phyloP scores from a whole-genome alignment of 495 filamentous ascomycete genomes.

The Cryomyces minteri region DNA sequence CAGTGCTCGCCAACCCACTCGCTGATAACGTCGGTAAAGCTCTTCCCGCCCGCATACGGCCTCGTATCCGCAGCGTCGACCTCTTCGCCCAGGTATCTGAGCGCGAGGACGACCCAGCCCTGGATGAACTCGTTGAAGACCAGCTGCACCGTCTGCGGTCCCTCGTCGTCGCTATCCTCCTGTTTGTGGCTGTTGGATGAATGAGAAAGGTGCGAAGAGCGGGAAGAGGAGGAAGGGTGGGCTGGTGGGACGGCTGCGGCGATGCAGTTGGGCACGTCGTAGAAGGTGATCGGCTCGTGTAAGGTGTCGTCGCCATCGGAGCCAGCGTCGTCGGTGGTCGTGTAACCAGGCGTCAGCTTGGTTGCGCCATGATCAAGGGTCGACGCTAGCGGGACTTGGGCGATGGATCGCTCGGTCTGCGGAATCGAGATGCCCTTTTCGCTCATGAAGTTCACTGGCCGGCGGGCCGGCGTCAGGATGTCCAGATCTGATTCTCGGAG shows the following conservation, averaged over 20 bases:
- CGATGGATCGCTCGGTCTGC: background rate
- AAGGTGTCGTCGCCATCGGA: slow-evolving; percentile 83
- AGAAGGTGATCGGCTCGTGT: slow-evolving; percentile 55
- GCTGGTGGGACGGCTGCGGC: slow-evolving; percentile 32
- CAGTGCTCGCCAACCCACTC: slow-evolving; percentile 70
- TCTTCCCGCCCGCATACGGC: slow-evolving; percentile 43
- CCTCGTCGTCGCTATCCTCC: slow-evolving; percentile 8
- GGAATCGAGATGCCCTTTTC: slow-evolving; percentile 3
- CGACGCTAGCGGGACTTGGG: slow-evolving; percentile 7
- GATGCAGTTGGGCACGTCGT: slow-evolving; percentile 66
- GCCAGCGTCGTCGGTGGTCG: slow-evolving; percentile 69
- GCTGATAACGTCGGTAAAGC: slow-evolving; percentile 55
- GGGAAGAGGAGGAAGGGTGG: background rate
- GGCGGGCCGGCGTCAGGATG: slow-evolving; percentile 7
- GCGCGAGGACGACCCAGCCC: slow-evolving; percentile 52
- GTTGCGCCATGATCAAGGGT: slow-evolving; percentile 2
- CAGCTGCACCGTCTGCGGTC: slow-evolving; percentile 60
- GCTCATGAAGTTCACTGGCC: background rate
- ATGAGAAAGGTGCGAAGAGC: slow-evolving; percentile 2
- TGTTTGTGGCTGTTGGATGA: background rate
- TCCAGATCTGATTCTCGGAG: slow-evolving; percentile 6
- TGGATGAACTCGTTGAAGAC: slow-evolving; percentile 87
- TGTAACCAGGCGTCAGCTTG: slow-evolving; percentile 59
- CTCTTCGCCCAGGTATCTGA: slow-evolving; percentile 45
- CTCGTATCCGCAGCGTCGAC: slow-evolving; percentile 40